Conservation (phyloP, 306 rosid species). For the Lupinus albus region DNA sequence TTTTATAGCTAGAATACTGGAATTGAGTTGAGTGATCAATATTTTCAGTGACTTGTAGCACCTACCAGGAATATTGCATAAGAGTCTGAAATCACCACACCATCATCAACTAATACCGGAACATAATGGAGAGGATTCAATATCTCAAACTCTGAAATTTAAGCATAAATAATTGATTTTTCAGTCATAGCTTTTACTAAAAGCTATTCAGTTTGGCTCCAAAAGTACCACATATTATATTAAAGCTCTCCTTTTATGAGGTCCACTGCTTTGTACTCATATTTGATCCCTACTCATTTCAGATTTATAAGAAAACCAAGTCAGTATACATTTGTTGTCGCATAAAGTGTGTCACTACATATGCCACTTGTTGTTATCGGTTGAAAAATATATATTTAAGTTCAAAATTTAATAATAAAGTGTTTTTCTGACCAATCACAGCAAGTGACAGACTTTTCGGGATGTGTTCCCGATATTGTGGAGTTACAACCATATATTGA, state of each 20-base stretch:
- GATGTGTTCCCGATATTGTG: too few relatives aligned
- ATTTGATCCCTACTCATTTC: slow-evolving; percentile 44
- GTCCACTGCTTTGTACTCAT: slow-evolving; percentile 52
- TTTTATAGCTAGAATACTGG: too few relatives aligned
- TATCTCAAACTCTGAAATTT: slow-evolving; percentile 54
- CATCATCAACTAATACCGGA: slow-evolving; percentile 56
- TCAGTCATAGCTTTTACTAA: background rate
- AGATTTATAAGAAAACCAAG: background rate
- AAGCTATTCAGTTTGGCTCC: background rate
- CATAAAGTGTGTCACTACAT: too few relatives aligned
- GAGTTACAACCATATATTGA: too few relatives aligned
- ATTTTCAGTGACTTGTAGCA: slow-evolving; percentile 27
- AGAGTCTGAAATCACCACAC: slow-evolving; percentile 54
- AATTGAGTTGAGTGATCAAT: slow-evolving; percentile 12
- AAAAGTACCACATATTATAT: background rate
- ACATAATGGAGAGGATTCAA: slow-evolving; percentile 55
- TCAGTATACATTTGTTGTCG: too few relatives aligned
- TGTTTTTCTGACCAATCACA: too few relatives aligned
- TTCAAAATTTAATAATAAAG: too few relatives aligned
- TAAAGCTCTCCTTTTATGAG: slow-evolving; percentile 43
- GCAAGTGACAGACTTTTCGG: too few relatives aligned
- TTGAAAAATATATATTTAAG: too few relatives aligned
- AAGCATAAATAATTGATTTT: slow-evolving; percentile 13
- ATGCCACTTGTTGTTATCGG: too few relatives aligned
- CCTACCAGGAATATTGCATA: slow-evolving; percentile 55